These are phyloP conservation scores for Fusarium penzigii DNA, from an alignment of 2,329 filamentous ascomycete genomes.

Conservation along the genomic window DNA sequence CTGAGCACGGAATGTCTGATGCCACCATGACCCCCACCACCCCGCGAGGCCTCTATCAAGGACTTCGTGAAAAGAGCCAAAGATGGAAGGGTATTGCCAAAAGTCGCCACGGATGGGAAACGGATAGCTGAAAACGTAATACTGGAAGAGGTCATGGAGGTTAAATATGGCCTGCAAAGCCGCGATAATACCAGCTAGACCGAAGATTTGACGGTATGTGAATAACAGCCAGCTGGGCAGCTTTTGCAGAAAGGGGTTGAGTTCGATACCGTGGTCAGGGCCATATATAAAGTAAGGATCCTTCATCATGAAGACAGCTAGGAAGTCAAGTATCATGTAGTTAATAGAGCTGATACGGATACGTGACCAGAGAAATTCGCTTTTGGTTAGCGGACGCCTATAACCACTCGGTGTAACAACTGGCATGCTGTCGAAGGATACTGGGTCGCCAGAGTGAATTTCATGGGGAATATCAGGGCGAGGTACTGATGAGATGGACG, in stretches of 20 bases:
- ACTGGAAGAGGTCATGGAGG: conserved; percentile 59
- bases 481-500: conserved; percentile 52
- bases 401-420: conserved; percentile 48
- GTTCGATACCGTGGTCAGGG: conserved; percentile 35
- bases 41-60: conserved; percentile 73
- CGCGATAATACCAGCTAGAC: conserved; percentile 56
- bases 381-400: conserved; percentile 42
- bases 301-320: conserved; percentile 68
- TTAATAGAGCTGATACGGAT: conserved; percentile 49
- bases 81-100: conserved; percentile 55
- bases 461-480: conserved; percentile 42
- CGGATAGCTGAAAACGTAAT: conserved; percentile 48
- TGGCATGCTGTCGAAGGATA: conserved; percentile 45
- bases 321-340: conserved; percentile 69
- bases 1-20: conserved; percentile 80
- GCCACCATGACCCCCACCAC: conserved; percentile 87
- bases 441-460: conserved; percentile 36
- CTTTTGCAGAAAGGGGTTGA: conserved; percentile 44
- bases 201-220: conserved; percentile 58
- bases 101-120: conserved; percentile 53
- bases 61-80: conserved; percentile 57
- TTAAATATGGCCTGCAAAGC: conserved; percentile 64
- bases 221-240: conserved; percentile 49
- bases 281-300: conserved; percentile 77
- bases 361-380: conserved; percentile 46